Evolutionary conservation across 305 asterid species (phyloP).

Genomic region (Withania somnifera): DNA sequence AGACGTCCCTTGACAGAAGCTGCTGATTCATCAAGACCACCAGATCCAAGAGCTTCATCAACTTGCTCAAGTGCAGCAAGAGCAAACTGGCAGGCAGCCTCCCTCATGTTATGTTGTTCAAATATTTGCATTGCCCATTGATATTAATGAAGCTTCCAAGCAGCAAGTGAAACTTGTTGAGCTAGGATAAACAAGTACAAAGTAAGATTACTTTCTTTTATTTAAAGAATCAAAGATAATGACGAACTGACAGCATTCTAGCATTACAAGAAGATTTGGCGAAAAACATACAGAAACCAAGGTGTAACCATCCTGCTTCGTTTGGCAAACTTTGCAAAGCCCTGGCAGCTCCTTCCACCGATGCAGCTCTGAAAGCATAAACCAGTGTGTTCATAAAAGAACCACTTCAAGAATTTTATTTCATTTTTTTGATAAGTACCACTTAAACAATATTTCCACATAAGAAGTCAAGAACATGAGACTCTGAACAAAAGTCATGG

Average conservation of each 20-base stretch:
- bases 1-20: constrained; percentile 68
- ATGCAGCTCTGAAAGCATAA: constrained; percentile 62
- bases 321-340: constrained; percentile 70
- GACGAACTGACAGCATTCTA: background rate
- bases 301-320: constrained; percentile 72
- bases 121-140: constrained; percentile 98
- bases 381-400: background rate
- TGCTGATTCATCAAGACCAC: constrained; percentile 47
- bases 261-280: background rate
- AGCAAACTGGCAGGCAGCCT: constrained; percentile 89
- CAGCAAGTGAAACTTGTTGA: constrained; percentile 41
- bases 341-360: constrained; percentile 63
- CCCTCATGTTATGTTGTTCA: constrained; percentile 76
- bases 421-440: background rate
- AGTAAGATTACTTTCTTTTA: background rate
- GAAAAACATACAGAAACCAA: constrained; percentile 62
- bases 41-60: constrained; percentile 68
- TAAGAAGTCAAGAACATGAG: background rate
- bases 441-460: background rate
- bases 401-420: background rate
- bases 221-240: background rate
- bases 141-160: constrained; percentile 87
- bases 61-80: constrained; percentile 95
- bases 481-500: background rate
- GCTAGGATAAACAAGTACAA: constrained; percentile 32